Base-by-base conservation (phyloP, 306 rosid genomes). In the Malus fusca region DNA sequence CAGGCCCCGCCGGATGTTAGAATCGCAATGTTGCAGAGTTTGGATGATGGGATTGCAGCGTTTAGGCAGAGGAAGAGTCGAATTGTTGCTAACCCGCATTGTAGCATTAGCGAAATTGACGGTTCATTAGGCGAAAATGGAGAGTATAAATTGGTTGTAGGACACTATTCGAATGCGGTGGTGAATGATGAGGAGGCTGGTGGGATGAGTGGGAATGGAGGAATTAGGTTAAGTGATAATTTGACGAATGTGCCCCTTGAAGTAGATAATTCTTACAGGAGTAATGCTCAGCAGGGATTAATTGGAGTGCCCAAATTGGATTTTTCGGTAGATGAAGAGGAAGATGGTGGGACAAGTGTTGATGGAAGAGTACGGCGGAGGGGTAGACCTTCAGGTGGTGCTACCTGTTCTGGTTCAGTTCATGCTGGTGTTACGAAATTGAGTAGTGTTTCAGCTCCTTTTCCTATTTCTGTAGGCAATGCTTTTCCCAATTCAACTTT, bases 1-100 rank as follows among this genome's bases (percentile, higher is more conserved):
- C 83, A 26, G 15, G 63, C 53, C 19, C 83, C 79, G 4, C 62
- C 58, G 5, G 66, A 79, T 44, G 83, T 79, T 74, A 74, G 75
- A 2, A 3, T 22, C 25, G 33, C 31, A 4, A 74, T 74, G 83
- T 65, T 56, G 52, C 79, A 79, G 59, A 21, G 48, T 22, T 67
- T 79, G 17, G 71, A 68, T 76, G 40, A 42, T 18, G 64, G 55
- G 17, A 15, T 68, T 79, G 64, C 53, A 8, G 19, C 56, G 22
- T 58, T 23, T 52, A 74, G 74, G 75, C 52, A 31, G 33, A 74
- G 67, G 61, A 74, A 60, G 74, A 48, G 40, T n/a, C 79, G 11
- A 21, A 11, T n/a, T 33, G 67, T 23, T 73, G 62, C 18, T 9
- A 67, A 40, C 59, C 33, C 23, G 18, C 21, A 60, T 63, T 58